These are phyloP conservation scores for Calonectria pteridis DNA, from an alignment of 2,329 filamentous ascomycete genomes.

Conservation along the genomic window DNA sequence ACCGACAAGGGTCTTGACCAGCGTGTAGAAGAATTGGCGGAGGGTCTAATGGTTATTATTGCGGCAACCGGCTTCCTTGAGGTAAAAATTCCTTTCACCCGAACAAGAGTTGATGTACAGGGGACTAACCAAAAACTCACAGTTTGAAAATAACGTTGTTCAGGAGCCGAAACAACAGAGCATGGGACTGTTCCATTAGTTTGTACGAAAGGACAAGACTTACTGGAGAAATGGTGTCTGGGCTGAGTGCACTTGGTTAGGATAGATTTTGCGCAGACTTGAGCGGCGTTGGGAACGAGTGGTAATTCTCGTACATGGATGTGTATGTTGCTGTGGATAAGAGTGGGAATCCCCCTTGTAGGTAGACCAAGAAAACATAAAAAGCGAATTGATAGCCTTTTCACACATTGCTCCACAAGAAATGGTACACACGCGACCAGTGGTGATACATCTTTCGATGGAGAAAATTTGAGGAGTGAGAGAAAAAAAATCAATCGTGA, in stretches of 20 bases:
- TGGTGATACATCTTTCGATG: not conserved
- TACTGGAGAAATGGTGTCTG: not conserved
- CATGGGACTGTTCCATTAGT: constrained; percentile 56
- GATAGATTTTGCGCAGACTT: constrained; percentile 36
- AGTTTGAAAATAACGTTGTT: constrained; percentile 58
- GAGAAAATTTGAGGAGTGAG: not conserved
- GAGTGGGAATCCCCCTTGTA: constrained; percentile 27
- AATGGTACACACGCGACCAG: not conserved
- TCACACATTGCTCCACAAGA: not conserved
- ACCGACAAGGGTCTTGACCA: constrained; percentile 62
- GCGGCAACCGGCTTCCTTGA: constrained; percentile 87
- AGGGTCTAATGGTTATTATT: constrained; percentile 87
- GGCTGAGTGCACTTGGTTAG: constrained; percentile 21
- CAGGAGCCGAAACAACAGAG: constrained; percentile 50
- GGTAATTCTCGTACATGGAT: constrained; percentile 21
- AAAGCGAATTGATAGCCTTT: constrained; percentile 4
- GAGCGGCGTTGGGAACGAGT: constrained; percentile 43
- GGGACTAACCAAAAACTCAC: constrained; percentile 31
- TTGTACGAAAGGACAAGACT: not conserved
- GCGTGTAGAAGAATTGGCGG: constrained; percentile 81
- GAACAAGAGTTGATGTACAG: not conserved
- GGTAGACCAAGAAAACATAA: constrained; percentile 13
- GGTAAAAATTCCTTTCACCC: constrained; percentile 63
- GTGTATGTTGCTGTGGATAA: constrained; percentile 23
- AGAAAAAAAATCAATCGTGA: constrained; percentile 16